A percentile compares a stretch with the other conserved stretches of the same genome.
phyloP scores from a whole-genome alignment of 352 stramenopile species.

The Phytophthora idaei region DNA sequence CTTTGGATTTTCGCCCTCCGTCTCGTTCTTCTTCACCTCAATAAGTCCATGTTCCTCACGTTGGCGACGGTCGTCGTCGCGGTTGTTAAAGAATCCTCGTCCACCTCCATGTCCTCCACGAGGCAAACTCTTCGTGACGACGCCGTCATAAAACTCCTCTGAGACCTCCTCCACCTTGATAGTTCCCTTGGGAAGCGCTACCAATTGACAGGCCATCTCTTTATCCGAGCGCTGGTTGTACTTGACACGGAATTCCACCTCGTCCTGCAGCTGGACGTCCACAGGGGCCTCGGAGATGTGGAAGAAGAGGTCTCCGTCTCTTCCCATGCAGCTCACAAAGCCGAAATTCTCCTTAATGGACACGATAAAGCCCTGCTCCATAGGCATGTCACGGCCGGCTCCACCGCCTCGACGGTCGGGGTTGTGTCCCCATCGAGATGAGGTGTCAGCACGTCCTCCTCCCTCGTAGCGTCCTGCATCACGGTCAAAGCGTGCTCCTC shows the following conservation, averaged over 20 bases:
- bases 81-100: slow-evolving; percentile 45
- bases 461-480: slow-evolving; percentile 10
- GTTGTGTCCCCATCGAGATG: slow-evolving; percentile 27
- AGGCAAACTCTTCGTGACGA: slow-evolving; percentile 73
- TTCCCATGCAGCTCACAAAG: slow-evolving; percentile 66
- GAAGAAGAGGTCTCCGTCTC: slow-evolving; percentile 82
- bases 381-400: slow-evolving; percentile 30
- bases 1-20: not conserved
- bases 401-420: slow-evolving; percentile 21
- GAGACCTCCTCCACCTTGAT: slow-evolving; percentile 74
- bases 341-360: slow-evolving; percentile 63
- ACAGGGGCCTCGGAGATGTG: slow-evolving; percentile 79
- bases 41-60: slow-evolving; percentile 61
- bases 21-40: slow-evolving; percentile 34
- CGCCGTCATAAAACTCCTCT: slow-evolving; percentile 59
- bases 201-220: slow-evolving; percentile 73
- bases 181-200: slow-evolving; percentile 67
- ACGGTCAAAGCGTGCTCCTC: slow-evolving; percentile 3
- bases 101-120: slow-evolving; percentile 31
- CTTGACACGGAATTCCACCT: slow-evolving; percentile 78
- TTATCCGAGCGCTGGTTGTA: slow-evolving; percentile 77
- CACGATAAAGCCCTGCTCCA: slow-evolving; percentile 50
- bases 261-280: slow-evolving; percentile 71
- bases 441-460: slow-evolving; percentile 27
- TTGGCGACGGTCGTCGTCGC: slow-evolving; percentile 34